These are phyloP conservation scores for Mycosphaerella sp. DNA, from an alignment of 2,329 filamentous ascomycete genomes.

Conservation along the genomic window DNA sequence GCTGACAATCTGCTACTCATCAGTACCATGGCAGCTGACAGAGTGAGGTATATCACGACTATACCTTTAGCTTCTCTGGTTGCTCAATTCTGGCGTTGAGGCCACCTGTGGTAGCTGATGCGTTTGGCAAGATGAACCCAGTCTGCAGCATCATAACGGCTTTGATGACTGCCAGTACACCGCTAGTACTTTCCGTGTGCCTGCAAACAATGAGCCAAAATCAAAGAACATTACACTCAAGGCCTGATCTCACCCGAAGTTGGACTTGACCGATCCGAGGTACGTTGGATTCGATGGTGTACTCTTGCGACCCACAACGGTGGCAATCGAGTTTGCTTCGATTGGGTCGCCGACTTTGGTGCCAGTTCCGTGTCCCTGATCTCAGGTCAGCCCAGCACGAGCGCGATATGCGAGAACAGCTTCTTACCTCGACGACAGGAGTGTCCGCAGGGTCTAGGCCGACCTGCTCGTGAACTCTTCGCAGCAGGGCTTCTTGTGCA, in stretches of 20 bases:
- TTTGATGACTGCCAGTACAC: constrained; percentile 45
- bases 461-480: neutral
- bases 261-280: constrained; percentile 31
- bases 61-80: too few species aligned
- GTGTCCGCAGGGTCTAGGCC: constrained; percentile 1
- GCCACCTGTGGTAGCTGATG: constrained; percentile 19
- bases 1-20: too few species aligned
- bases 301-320: neutral
- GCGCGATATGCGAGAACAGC: too few species aligned
- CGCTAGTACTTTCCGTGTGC: constrained; percentile 47
- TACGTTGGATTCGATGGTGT: constrained; percentile 7
- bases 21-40: too few species aligned
- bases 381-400: too few species aligned
- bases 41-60: too few species aligned
- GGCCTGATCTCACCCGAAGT: constrained; percentile 24
- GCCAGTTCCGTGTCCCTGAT: constrained; percentile 24
- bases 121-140: constrained; percentile 8
- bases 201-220: constrained; percentile 16
- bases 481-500: constrained; percentile 2
- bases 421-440: constrained; percentile 23
- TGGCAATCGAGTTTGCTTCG: constrained; percentile 8
- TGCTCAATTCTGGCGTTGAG: constrained; percentile 23
- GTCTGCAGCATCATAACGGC: constrained; percentile 2
- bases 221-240: too few species aligned
- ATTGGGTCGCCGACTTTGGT: constrained; percentile 20